phyloP scores from a whole-genome alignment of 192 early-diverging fungal genomes.

The Coemansia interrupta region DNA sequence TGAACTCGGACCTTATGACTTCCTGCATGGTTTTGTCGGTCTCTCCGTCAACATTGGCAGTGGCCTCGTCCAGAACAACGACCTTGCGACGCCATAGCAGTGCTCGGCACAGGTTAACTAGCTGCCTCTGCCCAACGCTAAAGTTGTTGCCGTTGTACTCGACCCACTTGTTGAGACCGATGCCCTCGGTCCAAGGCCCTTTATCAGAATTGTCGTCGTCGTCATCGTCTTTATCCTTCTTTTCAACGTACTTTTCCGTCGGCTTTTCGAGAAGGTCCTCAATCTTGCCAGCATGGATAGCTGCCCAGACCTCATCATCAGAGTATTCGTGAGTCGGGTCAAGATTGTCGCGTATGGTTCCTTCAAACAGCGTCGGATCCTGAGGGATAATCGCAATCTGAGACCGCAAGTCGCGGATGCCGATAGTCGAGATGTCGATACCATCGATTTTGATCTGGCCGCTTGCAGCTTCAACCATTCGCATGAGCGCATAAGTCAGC shows the following conservation, averaged over 20 bases:
- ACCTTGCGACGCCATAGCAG: slow-evolving; percentile 62
- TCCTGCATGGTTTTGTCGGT: slow-evolving; percentile 56
- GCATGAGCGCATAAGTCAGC: slow-evolving; percentile 58
- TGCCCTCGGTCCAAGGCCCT: slow-evolving; percentile 51
- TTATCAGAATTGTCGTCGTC: slow-evolving; percentile 50
- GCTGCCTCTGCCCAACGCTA: slow-evolving; percentile 70
- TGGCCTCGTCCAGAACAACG: slow-evolving; percentile 64
- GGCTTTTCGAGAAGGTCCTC: background rate
- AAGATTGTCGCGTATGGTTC: slow-evolving; percentile 57
- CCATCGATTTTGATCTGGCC: slow-evolving; percentile 64
- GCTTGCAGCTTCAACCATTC: slow-evolving; percentile 56
- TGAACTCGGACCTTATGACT: slow-evolving; percentile 57
- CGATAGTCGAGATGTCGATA: slow-evolving; percentile 55
- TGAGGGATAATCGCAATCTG: slow-evolving; percentile 79
- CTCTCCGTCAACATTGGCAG: slow-evolving; percentile 20
- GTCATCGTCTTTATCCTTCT: slow-evolving; percentile 10
- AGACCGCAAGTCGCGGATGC: slow-evolving; percentile 49
- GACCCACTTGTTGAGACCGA: slow-evolving; percentile 44
- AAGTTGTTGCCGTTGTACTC: slow-evolving; percentile 62
- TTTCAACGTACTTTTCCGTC: slow-evolving; percentile 30
- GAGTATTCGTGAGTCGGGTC: slow-evolving; percentile 38
- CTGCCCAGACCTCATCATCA: slow-evolving; percentile 62
- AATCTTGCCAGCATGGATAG: slow-evolving; percentile 32
- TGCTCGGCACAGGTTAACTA: slow-evolving; percentile 70
- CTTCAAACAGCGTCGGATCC: slow-evolving; percentile 68